phyloP scores from a whole-genome alignment of 148 eudicot genomes.

The Chenopodium quinoa region DNA sequence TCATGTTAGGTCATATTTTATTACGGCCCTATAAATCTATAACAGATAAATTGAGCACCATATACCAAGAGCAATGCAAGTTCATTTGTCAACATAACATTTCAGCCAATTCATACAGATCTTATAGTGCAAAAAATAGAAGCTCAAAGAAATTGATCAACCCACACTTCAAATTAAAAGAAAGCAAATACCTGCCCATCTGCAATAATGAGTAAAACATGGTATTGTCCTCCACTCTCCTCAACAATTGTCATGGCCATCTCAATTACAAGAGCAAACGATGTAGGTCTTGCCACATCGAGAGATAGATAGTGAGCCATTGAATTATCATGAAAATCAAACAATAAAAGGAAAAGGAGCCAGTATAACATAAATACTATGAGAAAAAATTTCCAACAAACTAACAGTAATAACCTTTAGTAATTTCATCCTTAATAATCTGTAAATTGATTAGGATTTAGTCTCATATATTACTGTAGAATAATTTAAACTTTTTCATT shows the following conservation, averaged over 20 bases:
- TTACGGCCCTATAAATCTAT: not conserved
- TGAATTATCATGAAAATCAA: not conserved
- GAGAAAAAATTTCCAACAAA: too few relatives aligned
- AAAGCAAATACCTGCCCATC: slow-evolving; percentile 87
- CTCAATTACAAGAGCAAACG: slow-evolving; percentile 91
- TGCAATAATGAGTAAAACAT: slow-evolving; percentile 84
- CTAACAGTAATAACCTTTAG: too few relatives aligned
- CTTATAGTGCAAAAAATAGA: not conserved
- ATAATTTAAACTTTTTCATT: too few relatives aligned
- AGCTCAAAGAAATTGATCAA: not conserved
- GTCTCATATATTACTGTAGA: too few relatives aligned
- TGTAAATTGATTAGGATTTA: too few relatives aligned
- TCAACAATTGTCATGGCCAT: slow-evolving; percentile 91
- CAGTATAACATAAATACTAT: too few relatives aligned
- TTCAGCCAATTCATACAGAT: not conserved
- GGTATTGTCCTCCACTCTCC: slow-evolving; percentile 93
- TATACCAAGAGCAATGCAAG: too few relatives aligned
- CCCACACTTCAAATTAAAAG: not conserved
- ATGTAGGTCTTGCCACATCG: slow-evolving; percentile 71
- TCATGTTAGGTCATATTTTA: not conserved
- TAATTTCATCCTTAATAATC: too few relatives aligned
- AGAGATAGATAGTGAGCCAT: not conserved
- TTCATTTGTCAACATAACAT: not conserved
- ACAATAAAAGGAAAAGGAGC: too few relatives aligned
- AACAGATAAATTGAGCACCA: not conserved